Evolutionary conservation across 495 filamentous ascomycete species (phyloP).

Genomic region (Geoglossum glabrum): DNA sequence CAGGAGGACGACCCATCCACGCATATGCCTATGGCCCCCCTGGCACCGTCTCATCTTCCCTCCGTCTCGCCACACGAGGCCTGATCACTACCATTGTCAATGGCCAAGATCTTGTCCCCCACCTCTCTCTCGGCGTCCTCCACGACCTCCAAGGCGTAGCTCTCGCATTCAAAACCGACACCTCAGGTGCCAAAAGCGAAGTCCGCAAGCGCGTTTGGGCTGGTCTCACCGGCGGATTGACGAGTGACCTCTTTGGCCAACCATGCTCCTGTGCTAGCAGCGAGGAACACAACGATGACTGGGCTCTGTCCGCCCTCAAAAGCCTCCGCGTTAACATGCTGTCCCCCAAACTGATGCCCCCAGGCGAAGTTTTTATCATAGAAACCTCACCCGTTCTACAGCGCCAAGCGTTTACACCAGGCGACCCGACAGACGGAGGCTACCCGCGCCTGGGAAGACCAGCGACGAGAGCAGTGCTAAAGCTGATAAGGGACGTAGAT

Average conservation of each 20-base stretch:
- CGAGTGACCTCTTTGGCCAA: slow-evolving; percentile 25
- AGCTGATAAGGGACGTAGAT: background rate
- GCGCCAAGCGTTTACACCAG: slow-evolving; percentile 31
- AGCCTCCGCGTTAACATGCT: slow-evolving; percentile 47
- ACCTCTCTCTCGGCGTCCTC: slow-evolving; percentile 51
- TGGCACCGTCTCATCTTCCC: slow-evolving; percentile 48
- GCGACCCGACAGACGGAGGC: background rate
- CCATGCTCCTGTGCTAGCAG: slow-evolving; percentile 3
- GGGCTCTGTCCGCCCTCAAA: slow-evolving; percentile 50
- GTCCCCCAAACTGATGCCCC: slow-evolving; percentile 48
- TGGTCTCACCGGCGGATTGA: slow-evolving; percentile 28
- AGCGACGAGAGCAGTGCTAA: background rate
- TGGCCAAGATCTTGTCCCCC: slow-evolving; percentile 52
- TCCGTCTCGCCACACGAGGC: slow-evolving; percentile 50
- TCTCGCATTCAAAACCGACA: slow-evolving; percentile 50
- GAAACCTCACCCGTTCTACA: slow-evolving; percentile 40
- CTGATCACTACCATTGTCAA: slow-evolving; percentile 58
- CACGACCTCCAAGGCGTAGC: slow-evolving; percentile 58
- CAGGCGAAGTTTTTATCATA: slow-evolving; percentile 56
- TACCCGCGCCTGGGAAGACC: background rate
- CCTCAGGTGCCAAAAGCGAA: slow-evolving; percentile 40
- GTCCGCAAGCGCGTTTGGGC: slow-evolving; percentile 46
- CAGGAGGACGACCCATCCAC: slow-evolving; percentile 41
- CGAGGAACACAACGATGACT: slow-evolving; percentile 49
- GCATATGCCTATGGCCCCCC: slow-evolving; percentile 67